These are phyloP conservation scores for Diaporthe sp. DNA, from an alignment of 2,329 filamentous ascomycete species.

Conservation along the genomic window DNA sequence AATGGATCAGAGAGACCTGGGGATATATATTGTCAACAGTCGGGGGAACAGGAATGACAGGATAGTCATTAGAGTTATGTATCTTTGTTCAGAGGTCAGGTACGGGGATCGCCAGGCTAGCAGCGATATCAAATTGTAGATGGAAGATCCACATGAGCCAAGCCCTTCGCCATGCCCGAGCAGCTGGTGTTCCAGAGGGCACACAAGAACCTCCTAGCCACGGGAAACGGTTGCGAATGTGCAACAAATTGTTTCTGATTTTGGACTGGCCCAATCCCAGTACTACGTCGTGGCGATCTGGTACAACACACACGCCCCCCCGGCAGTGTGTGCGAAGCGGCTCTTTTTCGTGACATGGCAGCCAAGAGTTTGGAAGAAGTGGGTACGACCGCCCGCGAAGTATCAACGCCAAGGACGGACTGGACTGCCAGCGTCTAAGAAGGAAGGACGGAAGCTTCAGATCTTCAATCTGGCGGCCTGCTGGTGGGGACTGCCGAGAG, in stretches of 20 bases:
- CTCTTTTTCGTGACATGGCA: constrained; percentile 35
- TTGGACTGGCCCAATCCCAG: constrained; percentile 29
- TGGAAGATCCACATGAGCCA: constrained; percentile 40
- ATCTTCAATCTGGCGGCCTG: constrained; percentile 23
- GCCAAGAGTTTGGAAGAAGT: constrained; percentile 40
- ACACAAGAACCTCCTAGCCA: constrained; percentile 26
- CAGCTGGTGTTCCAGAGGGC: constrained; percentile 34
- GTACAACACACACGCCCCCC: constrained; percentile 24
- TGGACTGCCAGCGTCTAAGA: background rate
- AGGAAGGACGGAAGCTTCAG: constrained; percentile 32
- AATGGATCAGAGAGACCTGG: constrained; percentile 2
- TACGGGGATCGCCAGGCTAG: constrained; percentile 8
- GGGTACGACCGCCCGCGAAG: constrained; percentile 19
- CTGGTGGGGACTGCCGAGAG: constrained; percentile 20
- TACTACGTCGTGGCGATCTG: constrained; percentile 32
- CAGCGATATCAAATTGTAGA: constrained; percentile 17
- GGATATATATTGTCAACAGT: constrained; percentile 20
- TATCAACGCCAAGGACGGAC: constrained; percentile 25
- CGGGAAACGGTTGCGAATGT: constrained; percentile 9
- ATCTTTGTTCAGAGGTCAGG: background rate
- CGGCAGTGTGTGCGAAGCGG: constrained; percentile 26
- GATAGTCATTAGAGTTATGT: constrained; percentile 15
- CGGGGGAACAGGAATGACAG: background rate
- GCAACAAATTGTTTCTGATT: constrained; percentile 27
- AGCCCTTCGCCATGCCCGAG: constrained; percentile 26